Conservation (phyloP, 73 alveolate genomes). For the Stentor coeruleus region DNA sequence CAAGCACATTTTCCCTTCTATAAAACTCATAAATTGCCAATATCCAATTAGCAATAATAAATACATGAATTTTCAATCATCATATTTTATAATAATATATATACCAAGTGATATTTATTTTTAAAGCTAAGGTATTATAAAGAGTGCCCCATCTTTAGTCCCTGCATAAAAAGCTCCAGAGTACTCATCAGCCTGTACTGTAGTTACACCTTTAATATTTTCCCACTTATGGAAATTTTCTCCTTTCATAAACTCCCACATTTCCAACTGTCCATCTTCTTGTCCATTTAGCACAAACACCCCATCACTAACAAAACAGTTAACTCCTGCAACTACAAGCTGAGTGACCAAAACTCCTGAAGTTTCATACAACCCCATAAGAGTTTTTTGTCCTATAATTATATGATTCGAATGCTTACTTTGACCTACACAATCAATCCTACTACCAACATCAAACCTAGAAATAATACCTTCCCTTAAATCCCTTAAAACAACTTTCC, state of each 20-base stretch:
- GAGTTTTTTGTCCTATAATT: background rate
- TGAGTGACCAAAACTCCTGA: background rate
- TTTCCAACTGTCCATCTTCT: background rate
- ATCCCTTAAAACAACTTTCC: background rate
- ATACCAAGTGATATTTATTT: no score
- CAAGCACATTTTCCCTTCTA: no score
- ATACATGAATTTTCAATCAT: no score
- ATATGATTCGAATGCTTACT: background rate
- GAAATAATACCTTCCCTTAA: slow-evolving; percentile 21
- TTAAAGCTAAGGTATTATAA: background rate
- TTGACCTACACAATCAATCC: background rate
- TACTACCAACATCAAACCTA: background rate
- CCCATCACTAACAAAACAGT: background rate
- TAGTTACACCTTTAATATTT: background rate
- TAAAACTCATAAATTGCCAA: no score
- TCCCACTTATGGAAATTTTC: background rate
- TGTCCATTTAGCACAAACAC: background rate
- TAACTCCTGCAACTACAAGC: background rate
- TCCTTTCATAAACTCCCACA: slow-evolving; percentile 8
- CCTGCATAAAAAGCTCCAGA: background rate
- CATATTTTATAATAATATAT: no score
- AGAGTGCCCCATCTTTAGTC: background rate
- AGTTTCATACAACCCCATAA: background rate
- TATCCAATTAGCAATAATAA: no score
- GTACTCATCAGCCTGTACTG: background rate